Conservation (phyloP, 139 green algal species). For the Trebouxia sp. region DNA sequence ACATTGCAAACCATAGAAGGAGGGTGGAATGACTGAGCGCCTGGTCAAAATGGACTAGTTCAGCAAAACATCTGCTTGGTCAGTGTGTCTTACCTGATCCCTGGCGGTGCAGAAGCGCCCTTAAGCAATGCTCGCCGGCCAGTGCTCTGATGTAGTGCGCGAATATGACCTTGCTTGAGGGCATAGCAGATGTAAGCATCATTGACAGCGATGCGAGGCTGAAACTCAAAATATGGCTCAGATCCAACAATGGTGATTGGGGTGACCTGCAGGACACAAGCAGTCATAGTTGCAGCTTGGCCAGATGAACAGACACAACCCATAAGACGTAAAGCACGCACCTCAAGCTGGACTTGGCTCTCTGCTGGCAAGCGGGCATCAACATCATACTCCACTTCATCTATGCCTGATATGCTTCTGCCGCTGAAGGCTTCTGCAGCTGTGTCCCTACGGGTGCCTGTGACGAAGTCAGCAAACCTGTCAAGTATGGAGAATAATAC, state of each 20-base stretch:
- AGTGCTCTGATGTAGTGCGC: conserved; percentile 64
- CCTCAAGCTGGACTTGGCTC: conserved; percentile 53
- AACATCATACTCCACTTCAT: conserved; percentile 15
- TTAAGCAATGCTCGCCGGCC: conserved; percentile 67
- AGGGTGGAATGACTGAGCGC: not conserved
- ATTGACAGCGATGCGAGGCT: conserved; percentile 63
- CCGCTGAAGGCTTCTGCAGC: not conserved
- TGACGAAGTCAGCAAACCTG: not conserved
- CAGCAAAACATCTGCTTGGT: not conserved
- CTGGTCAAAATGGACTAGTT: not conserved
- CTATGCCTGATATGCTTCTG: not conserved
- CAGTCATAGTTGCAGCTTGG: not conserved
- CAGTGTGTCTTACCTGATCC: conserved; percentile 45
- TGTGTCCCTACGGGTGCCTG: not conserved
- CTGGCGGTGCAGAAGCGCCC: conserved; percentile 57
- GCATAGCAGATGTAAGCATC: conserved; percentile 78
- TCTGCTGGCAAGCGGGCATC: conserved; percentile 31
- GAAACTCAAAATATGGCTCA: conserved; percentile 45
- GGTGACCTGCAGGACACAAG: conserved; percentile 43
- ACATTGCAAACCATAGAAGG: not conserved
- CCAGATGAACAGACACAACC: not conserved
- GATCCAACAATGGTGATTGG: conserved; percentile 58
- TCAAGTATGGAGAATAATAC: not conserved
- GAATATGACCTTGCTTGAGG: conserved; percentile 76
- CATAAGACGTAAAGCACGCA: conserved; percentile 12